Conservation (phyloP, 768 basidiomycete species). For the Suillus tomentosus region DNA sequence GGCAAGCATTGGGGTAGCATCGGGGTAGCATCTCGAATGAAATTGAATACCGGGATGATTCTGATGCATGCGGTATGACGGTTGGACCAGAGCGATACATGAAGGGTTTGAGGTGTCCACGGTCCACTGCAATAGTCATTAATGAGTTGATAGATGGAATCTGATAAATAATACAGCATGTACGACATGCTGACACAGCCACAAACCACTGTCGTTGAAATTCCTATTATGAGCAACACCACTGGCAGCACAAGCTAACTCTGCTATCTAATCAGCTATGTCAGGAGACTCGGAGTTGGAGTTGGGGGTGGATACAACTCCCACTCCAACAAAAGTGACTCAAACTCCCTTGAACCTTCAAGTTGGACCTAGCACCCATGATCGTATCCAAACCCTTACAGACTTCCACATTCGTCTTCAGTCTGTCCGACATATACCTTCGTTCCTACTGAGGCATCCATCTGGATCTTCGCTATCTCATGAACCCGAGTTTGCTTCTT, state of each 20-base stretch:
- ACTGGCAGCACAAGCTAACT: neutral
- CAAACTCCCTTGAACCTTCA: slow-evolving; percentile 10
- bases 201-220: neutral
- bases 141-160: no score
- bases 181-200: slow-evolving; percentile 5
- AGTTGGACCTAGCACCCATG: slow-evolving; percentile 34
- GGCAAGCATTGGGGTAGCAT: slow-evolving; percentile 14
- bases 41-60: neutral
- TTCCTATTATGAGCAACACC: neutral
- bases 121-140: no score
- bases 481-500: slow-evolving; percentile 28
- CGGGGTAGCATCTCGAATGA: slow-evolving; percentile 11
- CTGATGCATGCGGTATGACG: neutral
- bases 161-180: no score
- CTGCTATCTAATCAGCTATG: neutral
- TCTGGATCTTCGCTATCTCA: slow-evolving; percentile 24
- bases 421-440: slow-evolving; percentile 47
- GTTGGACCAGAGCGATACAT: neutral
- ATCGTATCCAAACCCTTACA: slow-evolving; percentile 48
- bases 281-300: slow-evolving; percentile 9
- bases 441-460: slow-evolving; percentile 44
- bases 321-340: neutral
- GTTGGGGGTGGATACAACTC: slow-evolving; percentile 11
- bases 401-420: slow-evolving; percentile 49
- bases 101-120: neutral